Conservation (phyloP, 495 filamentous ascomycete species). For the Hapsidospora chrysogenum region DNA sequence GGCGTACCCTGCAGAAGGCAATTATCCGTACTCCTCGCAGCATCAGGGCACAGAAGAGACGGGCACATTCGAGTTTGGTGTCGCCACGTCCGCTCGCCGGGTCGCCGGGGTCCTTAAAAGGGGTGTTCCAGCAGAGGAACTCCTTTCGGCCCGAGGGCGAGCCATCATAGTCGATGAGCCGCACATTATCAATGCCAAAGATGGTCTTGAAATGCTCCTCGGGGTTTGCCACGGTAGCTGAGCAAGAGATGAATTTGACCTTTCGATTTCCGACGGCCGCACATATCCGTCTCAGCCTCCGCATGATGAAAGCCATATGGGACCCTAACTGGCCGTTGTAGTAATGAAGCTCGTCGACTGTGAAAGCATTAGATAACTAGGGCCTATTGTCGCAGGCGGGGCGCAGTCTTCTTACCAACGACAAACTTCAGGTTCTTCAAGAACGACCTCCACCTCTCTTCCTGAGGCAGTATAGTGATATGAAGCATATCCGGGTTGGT, state of each 20-base stretch:
- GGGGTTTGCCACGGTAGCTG: slow-evolving; percentile 92
- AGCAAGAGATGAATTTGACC: slow-evolving; percentile 92
- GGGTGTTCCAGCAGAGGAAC: slow-evolving; percentile 96
- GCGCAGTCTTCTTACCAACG: slow-evolving; percentile 35
- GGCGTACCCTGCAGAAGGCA: slow-evolving; percentile 76
- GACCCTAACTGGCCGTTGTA: slow-evolving; percentile 93
- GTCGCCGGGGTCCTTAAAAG: slow-evolving; percentile 79
- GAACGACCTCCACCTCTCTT: slow-evolving; percentile 78
- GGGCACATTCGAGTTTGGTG: slow-evolving; percentile 67
- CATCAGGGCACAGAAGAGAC: slow-evolving; percentile 79
- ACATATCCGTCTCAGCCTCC: slow-evolving; percentile 74
- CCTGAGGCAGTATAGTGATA: slow-evolving; percentile 82
- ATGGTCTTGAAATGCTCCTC: slow-evolving; percentile 82
- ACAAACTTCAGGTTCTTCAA: slow-evolving; percentile 81
- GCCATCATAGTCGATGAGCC: slow-evolving; percentile 75
- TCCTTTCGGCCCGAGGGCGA: slow-evolving; percentile 89
- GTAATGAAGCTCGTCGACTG: slow-evolving; percentile 74
- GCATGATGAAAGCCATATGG: slow-evolving; percentile 91
- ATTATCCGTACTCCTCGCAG: slow-evolving; percentile 85
- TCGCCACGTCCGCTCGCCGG: slow-evolving; percentile 75
- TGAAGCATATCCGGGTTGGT: slow-evolving; percentile 99
- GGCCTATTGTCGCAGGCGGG: neutral
- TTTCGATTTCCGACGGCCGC: slow-evolving; percentile 78
- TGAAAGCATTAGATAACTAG: neutral
- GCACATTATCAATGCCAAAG: slow-evolving; percentile 70